These are phyloP conservation scores for Fusarium algeriense DNA, from an alignment of 2,329 filamentous ascomycete genomes.

Conservation along the genomic window DNA sequence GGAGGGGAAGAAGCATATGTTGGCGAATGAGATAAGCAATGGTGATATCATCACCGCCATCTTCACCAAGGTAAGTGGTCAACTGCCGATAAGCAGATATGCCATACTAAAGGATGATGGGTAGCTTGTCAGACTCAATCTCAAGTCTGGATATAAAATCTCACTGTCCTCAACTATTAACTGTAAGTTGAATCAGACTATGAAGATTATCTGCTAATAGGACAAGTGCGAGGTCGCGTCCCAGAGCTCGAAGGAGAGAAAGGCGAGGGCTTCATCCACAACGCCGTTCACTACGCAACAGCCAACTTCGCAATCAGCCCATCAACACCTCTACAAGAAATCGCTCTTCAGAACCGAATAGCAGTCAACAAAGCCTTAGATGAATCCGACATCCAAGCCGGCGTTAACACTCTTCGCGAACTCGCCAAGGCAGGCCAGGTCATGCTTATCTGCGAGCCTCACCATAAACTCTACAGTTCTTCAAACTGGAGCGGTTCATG, in stretches of 20 bases:
- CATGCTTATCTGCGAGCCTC: constrained; percentile 15
- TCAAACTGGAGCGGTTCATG: constrained; percentile 19
- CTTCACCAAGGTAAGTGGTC: neutral
- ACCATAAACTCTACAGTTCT: neutral
- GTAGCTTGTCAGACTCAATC: constrained; percentile 1
- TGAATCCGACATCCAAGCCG: neutral
- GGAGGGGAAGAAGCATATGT: neutral
- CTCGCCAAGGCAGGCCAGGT: neutral
- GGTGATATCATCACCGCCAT: constrained; percentile 9
- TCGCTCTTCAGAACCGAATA: neutral
- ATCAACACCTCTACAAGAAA: constrained; percentile 2
- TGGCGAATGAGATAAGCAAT: neutral
- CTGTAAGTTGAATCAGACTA: neutral
- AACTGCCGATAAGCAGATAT: rapidly evolving
- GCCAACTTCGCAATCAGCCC: neutral
- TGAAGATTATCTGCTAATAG: neutral
- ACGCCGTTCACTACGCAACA: neutral
- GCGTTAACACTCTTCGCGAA: neutral
- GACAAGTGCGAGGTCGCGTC: constrained; percentile 9
- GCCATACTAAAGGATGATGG: rapidly evolving
- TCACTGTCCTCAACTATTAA: constrained; percentile 8
- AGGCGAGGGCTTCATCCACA: neutral
- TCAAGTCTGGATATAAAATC: neutral
- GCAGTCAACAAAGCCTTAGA: neutral
- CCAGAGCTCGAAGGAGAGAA: neutral